Evolutionary conservation across 2,329 filamentous ascomycete species (phyloP), one percentile per base, ranked within the genome.

Genomic region (Colletotrichum simmondsii): DNA sequence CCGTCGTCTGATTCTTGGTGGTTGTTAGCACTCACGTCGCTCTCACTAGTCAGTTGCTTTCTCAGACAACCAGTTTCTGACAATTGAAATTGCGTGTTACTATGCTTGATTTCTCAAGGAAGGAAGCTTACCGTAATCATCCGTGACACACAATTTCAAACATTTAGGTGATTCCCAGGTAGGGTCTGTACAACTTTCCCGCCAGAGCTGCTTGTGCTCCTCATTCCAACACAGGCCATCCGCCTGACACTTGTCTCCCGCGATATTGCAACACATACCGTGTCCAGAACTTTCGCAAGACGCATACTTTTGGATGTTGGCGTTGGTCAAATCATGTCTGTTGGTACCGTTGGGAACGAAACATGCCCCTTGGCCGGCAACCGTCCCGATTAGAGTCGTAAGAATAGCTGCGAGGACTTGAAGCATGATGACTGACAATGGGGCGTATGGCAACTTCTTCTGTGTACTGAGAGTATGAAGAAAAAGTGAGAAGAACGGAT

Each of bases 151-250:
- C 35, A 78, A 61, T 56, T 77, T 77, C n/a, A 75, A 52, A 58
- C 77, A 77, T 2, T 56, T 74, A 0, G 74, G 71, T 49, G 68
- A 73, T 26, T 75, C 42, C 75, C 76, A 78, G 19, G 77, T 76
- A 24, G 63, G 71, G 60, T 78, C 77, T 19, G 76, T 77, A 65
- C 76, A 78, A 52, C 75, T 74, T 67, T 75, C 75, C 42, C 77
- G 73, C 74, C 75, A 77, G 14, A 75, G n/a, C 6, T 42, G 49
- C 26, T 57, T 54, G 4, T 30, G 28, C 7, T 28, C 28, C n/a
- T 56, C 35, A 14, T 69, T 72, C 59, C 61, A 72, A 42, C 70
- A 72, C 2, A 72, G 54, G 7, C 70, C 70, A 28, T 68, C 37
- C 37, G 37, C 65, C 12, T 46, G 52, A 4, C 70, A 72, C 42